Evolutionary conservation across 2,329 filamentous ascomycete genomes (phyloP).

Genomic region (Hypoxylon sp.): DNA sequence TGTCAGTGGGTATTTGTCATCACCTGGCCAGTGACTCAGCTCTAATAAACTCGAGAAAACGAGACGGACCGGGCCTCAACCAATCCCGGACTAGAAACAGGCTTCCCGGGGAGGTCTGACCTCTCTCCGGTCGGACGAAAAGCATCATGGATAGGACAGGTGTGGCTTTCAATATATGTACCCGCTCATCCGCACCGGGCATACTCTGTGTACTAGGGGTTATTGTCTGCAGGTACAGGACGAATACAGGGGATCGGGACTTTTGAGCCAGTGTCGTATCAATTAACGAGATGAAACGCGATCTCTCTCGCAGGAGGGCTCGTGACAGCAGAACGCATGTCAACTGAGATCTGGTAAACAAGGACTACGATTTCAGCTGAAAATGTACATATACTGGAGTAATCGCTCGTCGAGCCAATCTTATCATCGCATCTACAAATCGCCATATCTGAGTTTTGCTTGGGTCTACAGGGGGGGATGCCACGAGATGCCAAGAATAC

Average conservation of each 20-base stretch:
- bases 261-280: conserved; percentile 34
- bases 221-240: conserved; percentile 36
- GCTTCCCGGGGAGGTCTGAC: conserved; percentile 25
- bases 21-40: conserved; percentile 30
- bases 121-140: conserved; percentile 25
- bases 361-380: conserved; percentile 31
- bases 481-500: conserved; percentile 37
- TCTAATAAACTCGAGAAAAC: neutral
- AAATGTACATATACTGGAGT: conserved; percentile 2
- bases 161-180: conserved; percentile 9
- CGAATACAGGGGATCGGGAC: conserved; percentile 15
- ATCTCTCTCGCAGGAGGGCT: conserved; percentile 23
- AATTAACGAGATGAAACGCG: conserved; percentile 31
- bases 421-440: conserved; percentile 19
- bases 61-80: conserved; percentile 14
- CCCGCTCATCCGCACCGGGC: conserved; percentile 34
- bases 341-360: conserved; percentile 31
- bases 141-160: conserved; percentile 11
- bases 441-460: conserved; percentile 7
- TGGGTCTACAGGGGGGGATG: conserved; percentile 21
- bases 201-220: neutral
- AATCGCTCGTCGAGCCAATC: conserved; percentile 26
- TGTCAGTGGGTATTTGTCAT: conserved; percentile 33
- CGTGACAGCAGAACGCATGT: conserved; percentile 18
- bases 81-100: conserved; percentile 17